Evolutionary conservation across 805 yeast species (phyloP).

Genomic region (Ogataea methanolica): DNA sequence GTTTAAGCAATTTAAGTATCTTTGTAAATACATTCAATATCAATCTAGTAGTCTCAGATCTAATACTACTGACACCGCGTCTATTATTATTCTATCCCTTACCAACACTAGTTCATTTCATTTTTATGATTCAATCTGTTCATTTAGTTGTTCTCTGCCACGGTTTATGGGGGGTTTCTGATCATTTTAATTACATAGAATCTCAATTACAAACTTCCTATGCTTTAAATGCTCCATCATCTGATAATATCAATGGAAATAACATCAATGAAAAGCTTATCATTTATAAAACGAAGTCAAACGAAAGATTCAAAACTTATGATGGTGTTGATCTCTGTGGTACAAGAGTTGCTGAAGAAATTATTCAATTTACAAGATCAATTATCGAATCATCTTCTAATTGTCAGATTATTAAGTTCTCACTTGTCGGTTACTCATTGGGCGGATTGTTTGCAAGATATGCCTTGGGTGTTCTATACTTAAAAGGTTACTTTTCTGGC

Average conservation of each 20-base stretch:
- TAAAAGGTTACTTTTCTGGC: conserved; percentile 44
- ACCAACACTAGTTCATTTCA: neutral
- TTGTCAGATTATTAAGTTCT: conserved; percentile 54
- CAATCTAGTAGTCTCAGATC: no score
- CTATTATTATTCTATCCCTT: neutral
- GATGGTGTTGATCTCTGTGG: conserved; percentile 90
- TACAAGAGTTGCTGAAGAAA: conserved; percentile 65
- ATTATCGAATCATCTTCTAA: conserved; percentile 7
- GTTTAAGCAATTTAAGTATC: no score
- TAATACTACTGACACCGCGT: no score
- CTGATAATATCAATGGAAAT: conserved; percentile 4
- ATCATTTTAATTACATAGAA: conserved; percentile 61
- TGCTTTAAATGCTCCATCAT: conserved; percentile 10
- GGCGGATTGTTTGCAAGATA: conserved; percentile 85
- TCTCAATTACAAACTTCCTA: conserved; percentile 36
- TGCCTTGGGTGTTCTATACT: conserved; percentile 66
- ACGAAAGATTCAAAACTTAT: conserved; percentile 71
- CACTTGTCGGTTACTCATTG: conserved; percentile 81
- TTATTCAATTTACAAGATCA: conserved; percentile 36
- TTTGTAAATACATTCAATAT: no score
- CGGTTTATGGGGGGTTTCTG: conserved; percentile 72
- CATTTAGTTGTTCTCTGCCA: conserved; percentile 58
- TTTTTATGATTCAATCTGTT: conserved; percentile 20
- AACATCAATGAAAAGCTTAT: conserved; percentile 25
- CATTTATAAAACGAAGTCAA: conserved; percentile 52